Base-by-base conservation (phyloP, 2,329 filamentous ascomycete species). In the Fusarium annulatum region DNA sequence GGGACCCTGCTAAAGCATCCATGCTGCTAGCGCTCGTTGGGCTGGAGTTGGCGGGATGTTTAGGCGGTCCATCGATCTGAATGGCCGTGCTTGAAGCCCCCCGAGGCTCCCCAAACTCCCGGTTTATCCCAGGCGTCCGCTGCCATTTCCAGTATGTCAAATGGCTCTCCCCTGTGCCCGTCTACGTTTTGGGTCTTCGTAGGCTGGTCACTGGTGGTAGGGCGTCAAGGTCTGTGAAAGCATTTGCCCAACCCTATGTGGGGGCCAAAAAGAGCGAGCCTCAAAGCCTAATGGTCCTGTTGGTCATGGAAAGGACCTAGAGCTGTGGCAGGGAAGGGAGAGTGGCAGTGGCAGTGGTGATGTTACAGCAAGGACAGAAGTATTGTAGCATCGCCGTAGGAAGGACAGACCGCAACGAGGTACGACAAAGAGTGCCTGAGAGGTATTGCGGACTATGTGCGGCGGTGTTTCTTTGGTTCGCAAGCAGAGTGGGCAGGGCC, bases 31-130 rank as follows among this genome's bases (percentile, higher is more conserved):
- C 69, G 73, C 64, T 72, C 49, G 64, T 76, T 65, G 65, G 64
- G 72, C 70, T 76, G 74, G 70, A 71, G 67, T 65, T 74, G 74
- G 67, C 69, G 67, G 72, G 69, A 63, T 61, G 61, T 64, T 56
- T 70, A 68, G 73, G 66, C 62, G 66, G 60, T 65, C 69, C 69
- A 66, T 60, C 28, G 42, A 67, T 52, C 61, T 73, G 58, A 58
- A 55, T 58, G 67, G 61, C 52, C 39, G 42, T 52, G 67, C 36
- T 66, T 59, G 45, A 48, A 67, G 70, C 49, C 45, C 43, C 18
- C 43, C 8, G 15, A 28, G 55, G 51, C 53, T 72, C 65, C 38
- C 71, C 57, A 73, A 70, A 61, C 70, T 72, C 61, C 60, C 46
- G 65, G 60, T 60, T 72, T 70, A 65, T 73, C 56, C 69, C 66